Percentiles rank a stretch among this genome's conserved stretches.
phyloP scores from a whole-genome alignment of 2,329 filamentous ascomycete species.

The Tetracladium maxilliforme region DNA sequence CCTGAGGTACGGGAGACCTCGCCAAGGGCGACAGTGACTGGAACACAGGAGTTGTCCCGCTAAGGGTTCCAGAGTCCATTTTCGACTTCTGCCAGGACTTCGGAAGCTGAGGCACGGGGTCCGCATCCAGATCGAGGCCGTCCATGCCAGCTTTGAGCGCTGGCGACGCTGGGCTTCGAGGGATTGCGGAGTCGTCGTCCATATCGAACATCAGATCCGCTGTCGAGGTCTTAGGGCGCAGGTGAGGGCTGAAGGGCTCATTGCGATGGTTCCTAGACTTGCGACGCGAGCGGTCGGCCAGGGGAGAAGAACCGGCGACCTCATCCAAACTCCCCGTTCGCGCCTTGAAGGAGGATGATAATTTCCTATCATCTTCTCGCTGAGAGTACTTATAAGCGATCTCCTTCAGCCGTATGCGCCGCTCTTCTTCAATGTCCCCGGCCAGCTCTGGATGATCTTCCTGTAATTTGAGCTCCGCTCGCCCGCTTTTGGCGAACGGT shows the following conservation, averaged over 20 bases:
- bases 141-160: no score
- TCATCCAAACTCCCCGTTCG: conserved; percentile 55
- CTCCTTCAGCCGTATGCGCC: conserved; percentile 56
- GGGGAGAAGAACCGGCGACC: conserved; percentile 16
- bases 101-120: no score
- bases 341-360: conserved; percentile 43
- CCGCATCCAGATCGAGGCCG: no score
- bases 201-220: conserved; percentile 85
- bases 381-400: conserved; percentile 54
- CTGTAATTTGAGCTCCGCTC: conserved; percentile 50
- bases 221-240: conserved; percentile 53
- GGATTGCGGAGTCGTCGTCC: conserved; percentile 51
- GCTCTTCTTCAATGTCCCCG: conserved; percentile 52
- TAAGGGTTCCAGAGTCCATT: no score
- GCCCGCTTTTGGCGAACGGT: conserved; percentile 64
- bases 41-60: no score
- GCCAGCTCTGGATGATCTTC: conserved; percentile 37
- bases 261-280: conserved; percentile 32
- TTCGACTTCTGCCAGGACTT: no score
- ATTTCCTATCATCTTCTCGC: conserved; percentile 48
- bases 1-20: no score
- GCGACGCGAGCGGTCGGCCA: conserved; percentile 20
- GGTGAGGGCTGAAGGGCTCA: conserved; percentile 46
- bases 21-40: no score
- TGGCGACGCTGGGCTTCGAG: background rate